A percentile compares a stretch with the other conserved stretches of the same genome.
Conservation (phyloP, 2,329 filamentous ascomycete species). For the Blastomyces gilchristii region DNA sequence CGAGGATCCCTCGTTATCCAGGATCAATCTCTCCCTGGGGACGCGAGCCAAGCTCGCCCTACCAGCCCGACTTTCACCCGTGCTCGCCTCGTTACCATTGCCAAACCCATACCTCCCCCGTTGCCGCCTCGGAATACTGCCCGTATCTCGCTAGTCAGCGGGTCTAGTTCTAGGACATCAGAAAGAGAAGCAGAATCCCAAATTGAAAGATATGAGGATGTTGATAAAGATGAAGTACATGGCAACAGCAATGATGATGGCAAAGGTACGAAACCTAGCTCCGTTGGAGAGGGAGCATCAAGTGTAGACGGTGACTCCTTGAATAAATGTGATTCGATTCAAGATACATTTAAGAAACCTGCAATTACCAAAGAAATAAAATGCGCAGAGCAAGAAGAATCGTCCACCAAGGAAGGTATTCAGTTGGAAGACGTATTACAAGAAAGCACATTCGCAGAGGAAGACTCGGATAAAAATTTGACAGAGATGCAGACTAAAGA, state of each 20-base stretch:
- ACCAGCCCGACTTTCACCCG: slow-evolving; percentile 60
- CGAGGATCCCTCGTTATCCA: slow-evolving; percentile 13
- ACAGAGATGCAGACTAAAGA: neutral
- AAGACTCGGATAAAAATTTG: neutral
- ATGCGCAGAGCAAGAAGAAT: neutral
- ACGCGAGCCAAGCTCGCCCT: slow-evolving; percentile 41
- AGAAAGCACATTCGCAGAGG: neutral
- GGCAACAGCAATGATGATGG: slow-evolving; percentile 45
- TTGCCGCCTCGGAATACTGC: slow-evolving; percentile 51
- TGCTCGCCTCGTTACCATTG: slow-evolving; percentile 73
- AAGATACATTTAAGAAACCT: neutral
- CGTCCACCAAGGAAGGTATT: neutral
- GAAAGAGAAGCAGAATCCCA: neutral
- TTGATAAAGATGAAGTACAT: slow-evolving; percentile 25
- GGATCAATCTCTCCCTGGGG: slow-evolving; percentile 43
- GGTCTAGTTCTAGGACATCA: neutral
- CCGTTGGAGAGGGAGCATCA: neutral
- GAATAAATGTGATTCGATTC: neutral
- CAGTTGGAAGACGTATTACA: neutral
- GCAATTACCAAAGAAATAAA: neutral
- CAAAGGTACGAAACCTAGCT: slow-evolving; percentile 12
- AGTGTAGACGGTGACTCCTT: neutral
- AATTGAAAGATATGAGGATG: slow-evolving; percentile 19
- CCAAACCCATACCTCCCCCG: slow-evolving; percentile 58
- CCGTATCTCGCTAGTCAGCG: neutral